Base-by-base conservation (phyloP, 257 asterid species). In the Salvia miltiorrhiza region DNA sequence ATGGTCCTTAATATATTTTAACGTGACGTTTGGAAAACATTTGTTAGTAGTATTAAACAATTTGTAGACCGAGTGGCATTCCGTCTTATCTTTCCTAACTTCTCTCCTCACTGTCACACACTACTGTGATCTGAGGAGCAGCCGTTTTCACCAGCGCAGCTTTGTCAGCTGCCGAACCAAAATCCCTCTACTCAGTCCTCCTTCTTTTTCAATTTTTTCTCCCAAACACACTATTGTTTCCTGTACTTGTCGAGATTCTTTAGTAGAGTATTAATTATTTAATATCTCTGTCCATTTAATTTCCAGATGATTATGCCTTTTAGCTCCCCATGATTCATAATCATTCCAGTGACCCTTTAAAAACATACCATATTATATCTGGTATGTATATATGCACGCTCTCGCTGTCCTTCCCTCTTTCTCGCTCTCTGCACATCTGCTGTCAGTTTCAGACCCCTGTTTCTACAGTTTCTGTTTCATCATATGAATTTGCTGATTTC, bases 81-180 rank as follows among this genome's bases (percentile, higher is more conserved):
- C 79, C 32, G 37, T 69, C 80, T 78, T 72, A 79, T 82, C 9
- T 40, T 21, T 60, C 67, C 33, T 65, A 14, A 60, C 30, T 59
- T 39, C 70, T 30, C 71, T 45, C 32, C 62, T 63, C 65, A 40
- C 68, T 52, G 64, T 52, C 49, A 43, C 21, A 67, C 39, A 56
- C 72, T 83, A 69, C 81, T 78, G 69, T 67, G 72, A 69, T 30
- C 9, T 52, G 71, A 77, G 82, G 90, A 80, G 65, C 81, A 52
- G 90, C 92, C 90, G 86, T 78, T 85, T 80, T 88, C 92, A 82
- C 73, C 81, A 33, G 65, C 76, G 39, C 80, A 79, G 73, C 81
- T 76, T 71, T 73, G 76, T 68, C 83, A 73, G 74, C 78, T 64
- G 60, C 72, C 58, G 56, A 55, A 56, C 50, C 45, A 54, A 76